phyloP scores from a whole-genome alignment of 345 rosid genomes.

The Melastoma malabathricum region DNA sequence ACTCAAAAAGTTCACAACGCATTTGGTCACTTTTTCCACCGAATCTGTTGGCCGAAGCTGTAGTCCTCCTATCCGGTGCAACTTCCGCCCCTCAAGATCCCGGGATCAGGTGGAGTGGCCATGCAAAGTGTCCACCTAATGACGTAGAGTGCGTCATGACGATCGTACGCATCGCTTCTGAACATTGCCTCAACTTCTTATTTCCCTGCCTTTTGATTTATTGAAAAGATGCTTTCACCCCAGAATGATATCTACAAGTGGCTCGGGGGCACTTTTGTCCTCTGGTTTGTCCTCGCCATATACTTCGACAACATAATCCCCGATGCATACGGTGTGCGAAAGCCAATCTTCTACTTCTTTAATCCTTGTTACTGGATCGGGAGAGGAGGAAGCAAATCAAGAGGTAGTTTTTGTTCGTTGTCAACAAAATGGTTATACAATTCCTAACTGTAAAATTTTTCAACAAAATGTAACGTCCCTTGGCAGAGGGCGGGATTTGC shows the following conservation, averaged over 20 bases:
- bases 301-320: slow-evolving; percentile 80
- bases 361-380: slow-evolving; percentile 83
- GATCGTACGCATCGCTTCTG: slow-evolving; percentile 32
- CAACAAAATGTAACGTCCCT: slow-evolving; percentile 6
- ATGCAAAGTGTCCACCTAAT: slow-evolving; percentile 41
- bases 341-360: slow-evolving; percentile 58
- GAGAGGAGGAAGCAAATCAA: slow-evolving; percentile 47
- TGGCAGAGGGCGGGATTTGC: slow-evolving; percentile 75
- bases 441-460: not conserved
- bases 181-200: not conserved
- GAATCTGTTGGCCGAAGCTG: slow-evolving; percentile 60
- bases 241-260: slow-evolving; percentile 75
- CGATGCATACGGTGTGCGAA: slow-evolving; percentile 70
- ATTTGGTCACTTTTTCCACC: slow-evolving; percentile 88
- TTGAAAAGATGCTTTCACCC: not conserved
- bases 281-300: slow-evolving; percentile 67
- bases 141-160: slow-evolving; percentile 46
- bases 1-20: slow-evolving; percentile 15
- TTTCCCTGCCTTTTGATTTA: too few species aligned
- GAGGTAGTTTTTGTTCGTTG: slow-evolving; percentile 42
- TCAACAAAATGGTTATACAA: not conserved
- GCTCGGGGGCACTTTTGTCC: slow-evolving; percentile 43
- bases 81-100: slow-evolving; percentile 53
- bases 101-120: slow-evolving; percentile 75
- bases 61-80: slow-evolving; percentile 45